Evolutionary conservation across 2,329 filamentous ascomycete species (phyloP).

Genomic region (Fusarium beomiforme): DNA sequence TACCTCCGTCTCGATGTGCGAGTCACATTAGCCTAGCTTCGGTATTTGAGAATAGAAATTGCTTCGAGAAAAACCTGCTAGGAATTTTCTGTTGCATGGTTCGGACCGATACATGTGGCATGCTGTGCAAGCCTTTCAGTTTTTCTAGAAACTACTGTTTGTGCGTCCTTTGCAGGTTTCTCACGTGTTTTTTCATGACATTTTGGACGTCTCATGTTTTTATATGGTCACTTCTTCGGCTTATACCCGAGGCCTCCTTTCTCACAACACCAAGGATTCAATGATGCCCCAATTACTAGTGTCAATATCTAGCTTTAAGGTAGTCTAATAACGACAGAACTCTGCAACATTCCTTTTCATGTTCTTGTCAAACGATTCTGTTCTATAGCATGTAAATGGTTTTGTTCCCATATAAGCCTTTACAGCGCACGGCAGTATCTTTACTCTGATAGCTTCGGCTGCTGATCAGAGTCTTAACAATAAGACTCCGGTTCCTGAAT

Average conservation of each 20-base stretch:
- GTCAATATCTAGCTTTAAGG: neutral
- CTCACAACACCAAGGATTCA: neutral
- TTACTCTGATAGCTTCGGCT: neutral
- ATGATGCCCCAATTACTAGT: no score
- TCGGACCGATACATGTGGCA: conserved; percentile 12
- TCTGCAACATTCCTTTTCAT: neutral
- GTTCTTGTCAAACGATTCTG: neutral
- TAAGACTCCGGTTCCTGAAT: neutral
- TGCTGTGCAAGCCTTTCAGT: neutral
- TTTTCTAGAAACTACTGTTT: neutral
- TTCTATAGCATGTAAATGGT: neutral
- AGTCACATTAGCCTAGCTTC: conserved; percentile 4
- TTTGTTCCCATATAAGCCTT: neutral
- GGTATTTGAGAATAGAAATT: conserved; percentile 1
- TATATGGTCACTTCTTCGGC: neutral
- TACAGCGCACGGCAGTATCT: neutral
- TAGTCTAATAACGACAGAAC: no score
- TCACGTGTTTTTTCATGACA: neutral
- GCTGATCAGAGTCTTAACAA: no score
- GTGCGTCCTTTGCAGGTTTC: neutral
- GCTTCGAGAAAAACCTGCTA: conserved; percentile 5
- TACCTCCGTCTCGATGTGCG: neutral
- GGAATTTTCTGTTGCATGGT: conserved; percentile 11
- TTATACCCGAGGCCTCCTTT: neutral
- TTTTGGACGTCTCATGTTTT: neutral